phyloP scores from a whole-genome alignment of 2,329 filamentous ascomycete genomes.

The Penicillium brasilianum region DNA sequence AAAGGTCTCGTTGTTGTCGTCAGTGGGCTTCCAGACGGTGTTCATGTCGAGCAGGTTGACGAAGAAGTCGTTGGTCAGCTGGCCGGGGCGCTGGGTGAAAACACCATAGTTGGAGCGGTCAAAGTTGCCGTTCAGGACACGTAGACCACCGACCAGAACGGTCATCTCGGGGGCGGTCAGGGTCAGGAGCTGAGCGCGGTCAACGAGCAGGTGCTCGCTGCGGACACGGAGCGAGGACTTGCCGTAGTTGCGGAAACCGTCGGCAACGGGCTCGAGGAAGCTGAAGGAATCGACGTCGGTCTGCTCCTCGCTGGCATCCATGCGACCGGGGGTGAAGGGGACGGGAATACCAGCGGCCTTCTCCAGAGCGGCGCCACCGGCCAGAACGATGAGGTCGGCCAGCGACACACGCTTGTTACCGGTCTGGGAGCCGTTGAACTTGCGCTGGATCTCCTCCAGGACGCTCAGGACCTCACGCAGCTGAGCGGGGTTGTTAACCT shows the following conservation, averaged over 20 bases:
- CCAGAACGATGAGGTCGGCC: conserved; percentile 79
- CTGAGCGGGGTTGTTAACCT: conserved; percentile 73
- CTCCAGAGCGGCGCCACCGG: conserved; percentile 72
- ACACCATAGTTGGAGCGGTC: conserved; percentile 71
- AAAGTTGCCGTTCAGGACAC: conserved; percentile 71
- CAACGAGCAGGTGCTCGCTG: conserved; percentile 72
- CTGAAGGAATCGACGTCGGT: conserved; percentile 69
- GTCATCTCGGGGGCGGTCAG: conserved; percentile 74
- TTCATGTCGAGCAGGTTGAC: conserved; percentile 74
- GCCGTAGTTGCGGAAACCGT: conserved; percentile 82
- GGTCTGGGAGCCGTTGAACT: conserved; percentile 62
- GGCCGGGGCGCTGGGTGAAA: conserved; percentile 69
- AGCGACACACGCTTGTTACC: conserved; percentile 74
- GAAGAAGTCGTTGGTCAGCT: conserved; percentile 81
- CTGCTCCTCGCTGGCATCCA: conserved; percentile 72
- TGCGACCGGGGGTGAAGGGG: conserved; percentile 74
- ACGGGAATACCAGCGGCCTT: conserved; percentile 70
- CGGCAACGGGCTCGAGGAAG: conserved; percentile 70
- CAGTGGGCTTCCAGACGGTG: conserved; percentile 66
- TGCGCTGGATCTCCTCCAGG: conserved; percentile 68
- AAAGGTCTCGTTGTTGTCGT: conserved; percentile 61
- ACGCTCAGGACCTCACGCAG: conserved; percentile 65
- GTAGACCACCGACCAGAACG: conserved; percentile 73
- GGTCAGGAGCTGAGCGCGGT: conserved; percentile 72
- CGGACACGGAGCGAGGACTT: conserved; percentile 63